phyloP scores from a whole-genome alignment of 2,329 filamentous ascomycete species.

The Penicillium sp. region DNA sequence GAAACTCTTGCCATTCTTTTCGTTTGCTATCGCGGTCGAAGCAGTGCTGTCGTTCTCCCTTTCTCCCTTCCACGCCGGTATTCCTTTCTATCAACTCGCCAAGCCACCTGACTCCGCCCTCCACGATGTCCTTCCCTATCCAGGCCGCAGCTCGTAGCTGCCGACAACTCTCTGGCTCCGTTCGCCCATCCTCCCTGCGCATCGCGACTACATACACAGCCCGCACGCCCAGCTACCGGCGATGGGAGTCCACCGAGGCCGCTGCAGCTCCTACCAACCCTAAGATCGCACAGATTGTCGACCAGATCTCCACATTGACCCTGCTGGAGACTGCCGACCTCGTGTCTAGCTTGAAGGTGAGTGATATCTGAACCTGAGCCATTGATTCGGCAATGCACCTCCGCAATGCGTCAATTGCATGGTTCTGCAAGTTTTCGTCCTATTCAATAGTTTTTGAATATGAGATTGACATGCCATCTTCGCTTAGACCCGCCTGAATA shows the following conservation, averaged over 20 bases:
- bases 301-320: conserved; percentile 98
- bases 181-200: conserved; percentile 43
- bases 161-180: conserved; percentile 43
- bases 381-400: conserved; percentile 1
- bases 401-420: conserved; percentile 10
- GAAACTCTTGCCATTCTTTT: conserved; percentile 33
- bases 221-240: conserved; percentile 57
- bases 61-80: conserved; percentile 11
- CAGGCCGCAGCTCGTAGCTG: conserved; percentile 46
- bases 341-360: conserved; percentile 91
- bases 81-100: conserved; percentile 8
- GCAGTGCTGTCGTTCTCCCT: conserved; percentile 19
- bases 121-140: conserved; percentile 44
- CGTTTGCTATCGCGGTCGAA: conserved; percentile 24
- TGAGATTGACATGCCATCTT: background rate
- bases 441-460: background rate
- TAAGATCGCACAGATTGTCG: conserved; percentile 92
- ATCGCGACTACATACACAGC: conserved; percentile 42
- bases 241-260: conserved; percentile 86
- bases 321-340: conserved; percentile 96
- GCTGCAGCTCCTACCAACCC: conserved; percentile 65
- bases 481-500: conserved; percentile 83
- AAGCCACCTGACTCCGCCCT: conserved; percentile 4
- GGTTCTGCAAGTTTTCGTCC: background rate
- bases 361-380: conserved; percentile 14